phyloP scores from a whole-genome alignment of 1,284 basidiomycete genomes.

The Heliocybe sulcata region DNA sequence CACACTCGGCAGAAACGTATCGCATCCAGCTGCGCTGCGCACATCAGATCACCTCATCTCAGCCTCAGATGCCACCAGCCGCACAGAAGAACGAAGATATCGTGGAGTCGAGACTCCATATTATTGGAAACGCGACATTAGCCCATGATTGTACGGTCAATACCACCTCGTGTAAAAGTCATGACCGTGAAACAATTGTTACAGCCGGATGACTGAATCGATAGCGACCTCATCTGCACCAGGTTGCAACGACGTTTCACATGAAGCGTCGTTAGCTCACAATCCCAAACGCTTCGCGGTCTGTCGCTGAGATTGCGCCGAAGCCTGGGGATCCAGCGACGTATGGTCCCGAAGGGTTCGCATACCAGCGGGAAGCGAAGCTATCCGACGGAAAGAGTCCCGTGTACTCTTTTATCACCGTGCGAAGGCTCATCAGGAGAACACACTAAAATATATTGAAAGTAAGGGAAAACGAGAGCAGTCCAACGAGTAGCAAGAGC shows the following conservation, averaged over 20 bases:
- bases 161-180: background rate
- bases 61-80: background rate
- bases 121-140: background rate
- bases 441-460: background rate
- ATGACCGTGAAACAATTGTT: background rate
- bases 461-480: background rate
- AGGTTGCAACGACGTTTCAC: background rate
- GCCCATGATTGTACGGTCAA: too few relatives aligned
- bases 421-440: background rate
- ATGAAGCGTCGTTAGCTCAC: background rate
- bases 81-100: background rate
- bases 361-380: background rate
- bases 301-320: background rate
- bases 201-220: background rate
- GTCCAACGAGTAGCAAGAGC: slow-evolving; percentile 2
- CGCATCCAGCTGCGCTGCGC: background rate
- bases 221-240: background rate
- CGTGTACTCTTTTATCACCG: background rate
- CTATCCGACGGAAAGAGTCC: background rate
- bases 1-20: too few relatives aligned
- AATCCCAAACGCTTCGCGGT: background rate
- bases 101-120: background rate
- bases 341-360: background rate
- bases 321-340: background rate
- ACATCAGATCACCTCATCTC: background rate